A percentile compares a stretch with the other conserved stretches of the same genome.
phyloP scores from a whole-genome alignment of 2,329 filamentous ascomycete genomes.

The Aureobasidium sp. region DNA sequence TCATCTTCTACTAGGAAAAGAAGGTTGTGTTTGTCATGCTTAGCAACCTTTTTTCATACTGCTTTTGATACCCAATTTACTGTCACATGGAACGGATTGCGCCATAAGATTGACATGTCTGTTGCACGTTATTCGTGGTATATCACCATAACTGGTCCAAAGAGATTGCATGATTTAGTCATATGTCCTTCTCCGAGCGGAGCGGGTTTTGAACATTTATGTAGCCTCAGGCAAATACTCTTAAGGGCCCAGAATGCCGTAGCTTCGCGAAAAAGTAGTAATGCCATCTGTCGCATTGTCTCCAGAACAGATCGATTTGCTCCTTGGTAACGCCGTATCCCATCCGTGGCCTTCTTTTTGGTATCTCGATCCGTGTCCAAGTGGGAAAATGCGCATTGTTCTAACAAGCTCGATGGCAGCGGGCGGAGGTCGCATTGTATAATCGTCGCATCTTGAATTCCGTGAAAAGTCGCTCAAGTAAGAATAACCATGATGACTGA shows the following conservation, averaged over 20 bases:
- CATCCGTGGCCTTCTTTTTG: background rate
- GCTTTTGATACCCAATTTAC: background rate
- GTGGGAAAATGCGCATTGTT: background rate
- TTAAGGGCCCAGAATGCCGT: background rate
- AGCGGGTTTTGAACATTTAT: background rate
- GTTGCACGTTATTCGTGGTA: background rate
- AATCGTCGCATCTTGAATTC: background rate
- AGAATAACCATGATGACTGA: slow-evolving; percentile 78
- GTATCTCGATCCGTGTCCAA: slow-evolving; percentile 4
- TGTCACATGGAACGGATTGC: background rate
- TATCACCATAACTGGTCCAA: background rate
- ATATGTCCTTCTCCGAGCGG: background rate
- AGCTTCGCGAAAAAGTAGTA: background rate
- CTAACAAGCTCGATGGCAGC: background rate
- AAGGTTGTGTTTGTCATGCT: background rate
- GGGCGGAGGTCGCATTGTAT: background rate
- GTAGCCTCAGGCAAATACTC: background rate
- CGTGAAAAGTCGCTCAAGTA: slow-evolving; percentile 48
- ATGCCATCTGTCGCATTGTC: background rate
- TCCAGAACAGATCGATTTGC: background rate
- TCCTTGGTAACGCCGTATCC: background rate
- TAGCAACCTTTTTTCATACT: background rate
- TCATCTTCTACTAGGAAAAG: slow-evolving; percentile 57
- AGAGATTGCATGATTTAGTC: background rate
- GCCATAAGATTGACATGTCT: background rate